phyloP scores from a whole-genome alignment of 1,139 yeast genomes.

The Kodamaea sp. region DNA sequence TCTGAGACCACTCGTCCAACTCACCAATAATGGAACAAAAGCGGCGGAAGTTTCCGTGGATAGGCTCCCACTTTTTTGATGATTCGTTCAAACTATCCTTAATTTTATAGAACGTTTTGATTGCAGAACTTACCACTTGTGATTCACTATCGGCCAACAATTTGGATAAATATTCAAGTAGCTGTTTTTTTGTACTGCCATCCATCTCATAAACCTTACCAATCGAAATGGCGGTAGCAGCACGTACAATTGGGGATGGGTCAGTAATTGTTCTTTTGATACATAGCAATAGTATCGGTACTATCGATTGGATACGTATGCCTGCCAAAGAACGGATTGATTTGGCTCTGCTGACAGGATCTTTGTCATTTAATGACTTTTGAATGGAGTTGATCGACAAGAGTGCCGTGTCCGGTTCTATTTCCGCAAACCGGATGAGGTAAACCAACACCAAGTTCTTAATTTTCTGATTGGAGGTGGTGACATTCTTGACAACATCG shows the following conservation, averaged over 20 bases:
- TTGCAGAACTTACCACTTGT: slow-evolving; percentile 69
- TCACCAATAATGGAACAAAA: slow-evolving; percentile 54
- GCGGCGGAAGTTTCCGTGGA: slow-evolving; percentile 73
- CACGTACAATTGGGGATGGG: slow-evolving; percentile 74
- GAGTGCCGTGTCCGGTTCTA: slow-evolving; percentile 84
- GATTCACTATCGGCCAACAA: slow-evolving; percentile 66
- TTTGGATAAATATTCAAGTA: slow-evolving; percentile 50
- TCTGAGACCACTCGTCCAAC: slow-evolving; percentile 81
- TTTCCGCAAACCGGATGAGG: slow-evolving; percentile 74
- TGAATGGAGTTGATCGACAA: slow-evolving; percentile 91
- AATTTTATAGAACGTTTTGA: slow-evolving; percentile 56
- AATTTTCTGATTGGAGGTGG: slow-evolving; percentile 67
- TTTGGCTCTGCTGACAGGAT: slow-evolving; percentile 66
- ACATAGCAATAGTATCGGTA: slow-evolving; percentile 76
- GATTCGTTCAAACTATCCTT: slow-evolving; percentile 26
- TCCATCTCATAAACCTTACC: slow-evolving; percentile 59
- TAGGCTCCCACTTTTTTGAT: slow-evolving; percentile 57
- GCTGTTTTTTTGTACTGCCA: slow-evolving; percentile 28
- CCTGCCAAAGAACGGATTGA: slow-evolving; percentile 82
- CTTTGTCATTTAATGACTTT: slow-evolving; percentile 70
- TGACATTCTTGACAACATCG: slow-evolving; percentile 86
- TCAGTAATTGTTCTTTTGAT: slow-evolving; percentile 71
- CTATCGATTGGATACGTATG: slow-evolving; percentile 74
- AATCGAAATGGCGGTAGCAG: slow-evolving; percentile 78
- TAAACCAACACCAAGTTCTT: slow-evolving; percentile 80